Conservation (phyloP, 108 stramenopile genomes). For the Stephanodiscus triporus region DNA sequence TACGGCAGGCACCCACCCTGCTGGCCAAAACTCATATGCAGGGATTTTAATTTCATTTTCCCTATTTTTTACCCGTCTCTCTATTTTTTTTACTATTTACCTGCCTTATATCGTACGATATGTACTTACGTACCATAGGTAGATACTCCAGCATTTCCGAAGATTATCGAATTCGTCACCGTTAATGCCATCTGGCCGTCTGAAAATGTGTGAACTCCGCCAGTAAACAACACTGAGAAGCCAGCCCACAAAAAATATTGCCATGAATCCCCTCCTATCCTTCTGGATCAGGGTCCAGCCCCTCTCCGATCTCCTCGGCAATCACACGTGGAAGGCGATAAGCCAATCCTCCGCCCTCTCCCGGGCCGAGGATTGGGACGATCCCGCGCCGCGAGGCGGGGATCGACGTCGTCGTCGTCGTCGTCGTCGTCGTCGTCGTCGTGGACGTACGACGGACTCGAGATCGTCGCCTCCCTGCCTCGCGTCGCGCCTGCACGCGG, state of each 20-base stretch:
- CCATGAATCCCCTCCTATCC: constrained; percentile 21
- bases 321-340: constrained; percentile 19
- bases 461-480: constrained; percentile 13
- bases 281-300: constrained; percentile 27
- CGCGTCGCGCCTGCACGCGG: constrained; percentile 7
- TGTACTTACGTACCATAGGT: too few species aligned
- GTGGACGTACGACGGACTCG: constrained; percentile 27
- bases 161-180: too few species aligned
- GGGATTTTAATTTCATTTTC: too few species aligned
- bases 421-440: background rate
- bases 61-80: too few species aligned
- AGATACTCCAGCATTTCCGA: too few species aligned
- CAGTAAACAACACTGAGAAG: background rate
- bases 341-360: constrained; percentile 6
- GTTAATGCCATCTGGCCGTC: too few species aligned
- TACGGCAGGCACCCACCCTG: too few species aligned
- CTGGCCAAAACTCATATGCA: too few species aligned
- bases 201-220: too few species aligned
- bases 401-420: background rate
- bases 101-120: too few species aligned
- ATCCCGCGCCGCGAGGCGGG: background rate
- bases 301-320: constrained; percentile 13
- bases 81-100: too few species aligned
- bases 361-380: constrained; percentile 4
- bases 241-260: background rate